Base-by-base conservation (phyloP, 768 basidiomycete genomes). In the Termitomyces titanicus region DNA sequence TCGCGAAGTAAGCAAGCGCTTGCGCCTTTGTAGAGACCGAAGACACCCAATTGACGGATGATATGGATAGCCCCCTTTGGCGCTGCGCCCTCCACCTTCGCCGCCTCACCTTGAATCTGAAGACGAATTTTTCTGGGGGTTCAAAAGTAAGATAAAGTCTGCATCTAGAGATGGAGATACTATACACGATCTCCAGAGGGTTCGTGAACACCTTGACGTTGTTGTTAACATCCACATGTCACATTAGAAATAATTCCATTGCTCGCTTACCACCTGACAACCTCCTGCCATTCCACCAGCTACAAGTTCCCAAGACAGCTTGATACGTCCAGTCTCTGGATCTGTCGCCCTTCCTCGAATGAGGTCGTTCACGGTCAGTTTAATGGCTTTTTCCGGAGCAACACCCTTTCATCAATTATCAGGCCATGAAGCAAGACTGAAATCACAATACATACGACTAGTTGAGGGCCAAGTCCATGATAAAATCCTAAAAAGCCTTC, bases 401-500 rank as follows among this genome's bases (percentile, higher is more conserved):
- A 97, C 92, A 57, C 94, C 94, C 93, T 95, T 59, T 46, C 50
- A 45, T 33, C 13, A 35, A 22, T 40, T 29, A 37, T 53, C 27
- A 58, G 54, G 31, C n/a, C 43, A 55, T 37, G 37, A 35, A 37
- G 37, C 4, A 27, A 47, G 29, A 0, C 38, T 53, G 27, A 22
- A 37, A 27, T 27, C 12, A 33, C 13, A 3, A 33, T n/a, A 70
- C 78, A 62, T 65, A 92, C 96, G 62, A 98, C 79, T 44, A 99
- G 79, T 64, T 99, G 97, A 37, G 97, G 95, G 9, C 93, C 89
- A 44, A 98, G 81, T 29, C 97, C 97, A 29, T 95, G 87, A 72
- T 99, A 99, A 73, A 98, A 98, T n/a, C 97, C 97, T 0, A 83
- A 33, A 64, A 93, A 80, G 17, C 97, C 97, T 73, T 99, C 97